A percentile compares a stretch with the other conserved stretches of the same genome.
Conservation (phyloP, 2,329 filamentous ascomycete genomes). For the Chaetomiaceae sp. region DNA sequence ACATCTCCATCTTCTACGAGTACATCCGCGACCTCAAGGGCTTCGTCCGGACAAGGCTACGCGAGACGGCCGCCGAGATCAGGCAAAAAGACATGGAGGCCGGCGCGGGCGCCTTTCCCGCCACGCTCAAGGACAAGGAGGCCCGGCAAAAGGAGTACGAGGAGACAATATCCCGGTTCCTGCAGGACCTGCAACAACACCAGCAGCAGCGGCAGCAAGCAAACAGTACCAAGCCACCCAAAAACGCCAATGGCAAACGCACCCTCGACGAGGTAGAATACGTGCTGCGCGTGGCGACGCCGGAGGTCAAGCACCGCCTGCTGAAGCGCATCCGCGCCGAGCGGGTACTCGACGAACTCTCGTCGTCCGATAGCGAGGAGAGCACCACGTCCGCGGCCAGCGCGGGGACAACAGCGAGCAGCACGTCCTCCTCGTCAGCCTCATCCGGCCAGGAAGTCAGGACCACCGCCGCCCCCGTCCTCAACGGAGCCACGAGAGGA, state of each 20-base stretch:
- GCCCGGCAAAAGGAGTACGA: constrained; percentile 54
- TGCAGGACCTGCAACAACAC: constrained; percentile 32
- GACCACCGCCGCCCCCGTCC: not conserved
- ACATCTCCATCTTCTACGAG: constrained; percentile 65
- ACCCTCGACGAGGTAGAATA: constrained; percentile 51
- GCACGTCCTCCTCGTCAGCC: constrained; percentile 27
- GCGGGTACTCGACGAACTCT: constrained; percentile 51
- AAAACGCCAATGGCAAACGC: constrained; percentile 43
- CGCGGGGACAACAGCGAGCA: constrained; percentile 24
- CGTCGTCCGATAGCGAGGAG: constrained; percentile 41
- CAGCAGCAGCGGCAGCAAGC: constrained; percentile 6
- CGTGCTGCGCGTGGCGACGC: constrained; percentile 46
- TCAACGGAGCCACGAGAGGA: constrained; percentile 5
- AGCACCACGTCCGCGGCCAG: constrained; percentile 29
- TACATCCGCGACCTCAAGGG: constrained; percentile 81
- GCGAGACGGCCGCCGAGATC: constrained; percentile 60
- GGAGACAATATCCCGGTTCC: constrained; percentile 48
- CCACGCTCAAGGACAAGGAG: constrained; percentile 45
- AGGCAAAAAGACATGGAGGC: constrained; percentile 53
- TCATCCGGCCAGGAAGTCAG: constrained; percentile 13
- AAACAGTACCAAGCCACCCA: constrained; percentile 5
- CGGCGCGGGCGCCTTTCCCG: constrained; percentile 45
- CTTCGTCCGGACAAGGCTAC: constrained; percentile 63
- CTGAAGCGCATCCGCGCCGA: constrained; percentile 62
- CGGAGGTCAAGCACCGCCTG: constrained; percentile 50